A percentile compares a stretch with the other conserved stretches of the same genome.
Conservation (phyloP, 345 rosid genomes). For the Salix suchowensis region DNA sequence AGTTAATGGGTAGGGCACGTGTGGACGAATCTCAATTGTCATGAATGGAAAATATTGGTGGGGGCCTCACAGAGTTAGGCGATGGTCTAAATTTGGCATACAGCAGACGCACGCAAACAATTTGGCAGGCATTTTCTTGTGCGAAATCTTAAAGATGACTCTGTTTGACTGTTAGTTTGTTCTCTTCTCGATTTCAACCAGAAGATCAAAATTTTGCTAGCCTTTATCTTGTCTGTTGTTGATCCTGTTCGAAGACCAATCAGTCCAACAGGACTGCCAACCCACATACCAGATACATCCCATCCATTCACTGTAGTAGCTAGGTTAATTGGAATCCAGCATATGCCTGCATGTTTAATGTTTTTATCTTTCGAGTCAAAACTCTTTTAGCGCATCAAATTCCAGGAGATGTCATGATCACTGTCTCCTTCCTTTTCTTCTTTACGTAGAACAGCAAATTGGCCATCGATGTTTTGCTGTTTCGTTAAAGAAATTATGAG, state of each 20-base stretch:
- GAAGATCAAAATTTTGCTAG: too few species aligned
- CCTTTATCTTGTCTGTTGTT: neutral
- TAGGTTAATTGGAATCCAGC: neutral
- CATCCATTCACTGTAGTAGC: neutral
- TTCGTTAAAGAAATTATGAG: neutral
- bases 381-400: neutral
- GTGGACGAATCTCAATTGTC: neutral
- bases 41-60: neutral
- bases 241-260: neutral
- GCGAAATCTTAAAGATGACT: neutral
- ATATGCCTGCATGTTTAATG: too few species aligned
- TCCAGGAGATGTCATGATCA: neutral
- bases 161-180: slow-evolving; percentile 26
- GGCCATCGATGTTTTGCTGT: neutral
- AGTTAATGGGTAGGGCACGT: neutral
- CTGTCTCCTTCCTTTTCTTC: neutral
- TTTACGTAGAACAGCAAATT: neutral
- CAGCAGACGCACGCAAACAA: neutral
- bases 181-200: neutral
- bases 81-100: neutral
- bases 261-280: neutral
- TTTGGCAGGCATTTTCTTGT: neutral
- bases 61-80: neutral
- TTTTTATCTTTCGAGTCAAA: neutral
- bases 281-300: neutral